Percentiles rank a stretch among this genome's conserved stretches.
phyloP scores from a whole-genome alignment of 495 filamentous ascomycete genomes.

The Lineolata rhizophorae region DNA sequence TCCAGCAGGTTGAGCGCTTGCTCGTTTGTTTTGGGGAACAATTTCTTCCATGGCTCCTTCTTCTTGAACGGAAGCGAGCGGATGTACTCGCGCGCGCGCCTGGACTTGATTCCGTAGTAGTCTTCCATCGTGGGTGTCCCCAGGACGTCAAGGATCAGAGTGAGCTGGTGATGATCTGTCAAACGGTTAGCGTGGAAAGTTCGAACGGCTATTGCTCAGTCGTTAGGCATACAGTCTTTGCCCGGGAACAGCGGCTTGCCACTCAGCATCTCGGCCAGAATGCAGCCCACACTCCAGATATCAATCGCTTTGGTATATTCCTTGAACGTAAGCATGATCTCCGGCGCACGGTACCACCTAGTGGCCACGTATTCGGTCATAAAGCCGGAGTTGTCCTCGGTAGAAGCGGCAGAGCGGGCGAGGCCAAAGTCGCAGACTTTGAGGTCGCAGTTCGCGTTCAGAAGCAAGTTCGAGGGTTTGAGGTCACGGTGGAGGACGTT shows the following conservation, averaged over 20 bases:
- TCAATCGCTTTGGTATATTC: constrained; percentile 99
- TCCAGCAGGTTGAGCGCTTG: constrained; percentile 85
- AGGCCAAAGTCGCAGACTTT: constrained; percentile 98
- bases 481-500: constrained; percentile 93
- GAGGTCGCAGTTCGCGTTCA: constrained; percentile 96
- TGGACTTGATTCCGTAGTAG: constrained; percentile 99
- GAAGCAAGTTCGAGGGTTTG: constrained; percentile 89
- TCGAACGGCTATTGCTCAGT: no score
- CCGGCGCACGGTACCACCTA: constrained; percentile 93
- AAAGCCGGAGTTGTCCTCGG: constrained; percentile 95
- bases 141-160: constrained; percentile 90
- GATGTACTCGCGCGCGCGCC: constrained; percentile 94
- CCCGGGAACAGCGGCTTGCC: constrained; percentile 97
- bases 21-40: constrained; percentile 95
- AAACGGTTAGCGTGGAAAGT: constrained; percentile 11
- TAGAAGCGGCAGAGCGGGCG: constrained; percentile 84
- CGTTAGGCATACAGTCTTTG: constrained; percentile 67
- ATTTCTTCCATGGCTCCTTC: constrained; percentile 91
- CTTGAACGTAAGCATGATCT: constrained; percentile 99
- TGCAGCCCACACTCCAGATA: constrained; percentile 98
- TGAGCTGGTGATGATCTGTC: constrained; percentile 92
- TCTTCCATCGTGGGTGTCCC: constrained; percentile 99
- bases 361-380: constrained; percentile 99
- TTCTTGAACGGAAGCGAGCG: constrained; percentile 99
- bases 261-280: constrained; percentile 98